These are phyloP conservation scores for Tricholomella constricta DNA, from an alignment of 768 basidiomycete species.

Conservation along the genomic window DNA sequence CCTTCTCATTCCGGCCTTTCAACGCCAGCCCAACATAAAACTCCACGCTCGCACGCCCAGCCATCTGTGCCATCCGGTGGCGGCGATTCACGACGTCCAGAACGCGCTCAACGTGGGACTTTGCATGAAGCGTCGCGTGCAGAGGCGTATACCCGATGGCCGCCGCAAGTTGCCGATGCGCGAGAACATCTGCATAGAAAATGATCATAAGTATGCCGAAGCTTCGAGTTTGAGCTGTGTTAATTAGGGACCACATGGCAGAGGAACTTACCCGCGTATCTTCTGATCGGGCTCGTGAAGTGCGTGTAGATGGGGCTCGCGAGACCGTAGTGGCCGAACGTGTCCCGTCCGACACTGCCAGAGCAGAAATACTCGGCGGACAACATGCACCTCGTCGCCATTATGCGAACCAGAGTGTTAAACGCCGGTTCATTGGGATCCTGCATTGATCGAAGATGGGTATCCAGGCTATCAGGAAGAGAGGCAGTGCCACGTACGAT, in stretches of 20 bases:
- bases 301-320: slow-evolving; percentile 97
- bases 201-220: too few species aligned
- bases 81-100: slow-evolving; percentile 87
- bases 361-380: slow-evolving; percentile 98
- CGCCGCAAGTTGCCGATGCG: slow-evolving; percentile 89
- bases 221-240: neutral
- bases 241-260: neutral
- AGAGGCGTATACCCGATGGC: slow-evolving; percentile 84
- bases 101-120: slow-evolving; percentile 82
- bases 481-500: slow-evolving; percentile 48
- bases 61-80: slow-evolving; percentile 98
- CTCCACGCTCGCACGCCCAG: slow-evolving; percentile 93
- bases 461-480: neutral
- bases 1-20: slow-evolving; percentile 61
- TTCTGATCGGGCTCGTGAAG: slow-evolving; percentile 95
- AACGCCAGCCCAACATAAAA: slow-evolving; percentile 96
- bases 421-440: slow-evolving; percentile 85
- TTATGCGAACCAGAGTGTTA: slow-evolving; percentile 97
- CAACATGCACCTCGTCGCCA: slow-evolving; percentile 99
- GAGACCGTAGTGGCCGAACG: slow-evolving; percentile 97
- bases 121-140: slow-evolving; percentile 87
- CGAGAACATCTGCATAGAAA: slow-evolving; percentile 74
- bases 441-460: slow-evolving; percentile 36
- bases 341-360: slow-evolving; percentile 88
- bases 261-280: slow-evolving; percentile 77